Conservation (phyloP, 2,329 filamentous ascomycete genomes). For the Corynespora cassiicola region DNA sequence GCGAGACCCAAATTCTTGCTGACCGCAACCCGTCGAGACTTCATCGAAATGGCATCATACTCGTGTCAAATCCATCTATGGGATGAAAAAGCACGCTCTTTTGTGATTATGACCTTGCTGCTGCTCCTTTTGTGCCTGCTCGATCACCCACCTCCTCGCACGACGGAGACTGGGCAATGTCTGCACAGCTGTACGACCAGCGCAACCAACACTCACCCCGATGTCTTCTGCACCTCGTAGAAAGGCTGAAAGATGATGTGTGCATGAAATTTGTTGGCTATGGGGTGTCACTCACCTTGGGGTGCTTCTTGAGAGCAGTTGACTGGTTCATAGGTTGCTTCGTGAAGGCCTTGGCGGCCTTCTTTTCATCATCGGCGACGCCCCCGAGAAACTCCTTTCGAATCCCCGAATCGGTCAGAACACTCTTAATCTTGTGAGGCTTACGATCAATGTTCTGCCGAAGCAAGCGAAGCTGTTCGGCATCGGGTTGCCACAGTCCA, state of each 20-base stretch:
- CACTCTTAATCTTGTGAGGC: constrained; percentile 71
- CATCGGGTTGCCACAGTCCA: constrained; percentile 82
- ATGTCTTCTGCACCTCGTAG: not conserved
- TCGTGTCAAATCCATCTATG: not conserved
- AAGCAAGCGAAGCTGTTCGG: constrained; percentile 68
- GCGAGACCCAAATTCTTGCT: constrained; percentile 9
- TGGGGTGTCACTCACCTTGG: constrained; percentile 82
- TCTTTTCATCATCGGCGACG: constrained; percentile 61
- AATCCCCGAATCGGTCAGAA: constrained; percentile 68
- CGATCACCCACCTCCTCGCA: no score
- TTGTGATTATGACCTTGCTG: no score
- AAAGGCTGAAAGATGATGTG: not conserved
- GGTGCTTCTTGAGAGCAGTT: constrained; percentile 82
- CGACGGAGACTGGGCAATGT: no score
- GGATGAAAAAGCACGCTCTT: no score
- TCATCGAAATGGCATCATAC: not conserved
- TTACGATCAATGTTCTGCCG: constrained; percentile 77
- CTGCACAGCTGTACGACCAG: no score
- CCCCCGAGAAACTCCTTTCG: constrained; percentile 70
- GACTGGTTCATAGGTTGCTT: constrained; percentile 65
- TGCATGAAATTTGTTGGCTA: no score
- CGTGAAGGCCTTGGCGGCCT: constrained; percentile 72
- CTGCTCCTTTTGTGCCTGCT: no score
- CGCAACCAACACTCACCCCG: no score
- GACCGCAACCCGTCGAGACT: constrained; percentile 1